Percentiles rank a stretch among this genome's conserved stretches.
These are phyloP conservation scores for Blastocrithidia nonstop DNA, from an alignment of 208 protist species.

Conservation along the genomic window DNA sequence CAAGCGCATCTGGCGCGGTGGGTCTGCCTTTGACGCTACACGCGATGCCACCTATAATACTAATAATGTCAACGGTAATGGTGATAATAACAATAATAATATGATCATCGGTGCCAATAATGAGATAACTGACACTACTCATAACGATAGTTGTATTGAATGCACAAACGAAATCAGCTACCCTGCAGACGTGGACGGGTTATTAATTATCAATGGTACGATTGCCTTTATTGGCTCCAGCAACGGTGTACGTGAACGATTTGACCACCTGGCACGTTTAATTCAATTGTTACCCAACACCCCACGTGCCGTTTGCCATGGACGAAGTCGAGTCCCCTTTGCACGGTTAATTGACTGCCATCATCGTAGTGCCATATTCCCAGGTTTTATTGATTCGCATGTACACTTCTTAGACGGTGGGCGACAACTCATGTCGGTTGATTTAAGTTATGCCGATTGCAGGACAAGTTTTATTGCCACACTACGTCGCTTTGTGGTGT, in stretches of 20 bases:
- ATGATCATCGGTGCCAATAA: no score
- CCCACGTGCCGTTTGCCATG: conserved; percentile 8
- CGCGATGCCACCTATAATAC: conserved; percentile 3
- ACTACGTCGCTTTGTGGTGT: conserved; percentile 16
- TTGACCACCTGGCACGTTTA: conserved; percentile 1
- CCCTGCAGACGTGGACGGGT: conserved; percentile 13
- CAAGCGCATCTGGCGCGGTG: conserved; percentile 20
- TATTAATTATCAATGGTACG: conserved; percentile 19
- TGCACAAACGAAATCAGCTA: conserved; percentile 7
- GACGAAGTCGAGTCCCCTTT: conserved; percentile 8
- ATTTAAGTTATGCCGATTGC: conserved; percentile 9
- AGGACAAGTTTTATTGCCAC: conserved; percentile 13
- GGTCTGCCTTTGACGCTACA: conserved; percentile 9
- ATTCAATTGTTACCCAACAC: conserved; percentile 2
- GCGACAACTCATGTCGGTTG: conserved; percentile 11
- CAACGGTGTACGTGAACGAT: conserved; percentile 11
- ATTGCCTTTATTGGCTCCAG: conserved; percentile 21
- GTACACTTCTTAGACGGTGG: conserved; percentile 41
- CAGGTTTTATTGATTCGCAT: conserved; percentile 54
- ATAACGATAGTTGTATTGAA: no score
- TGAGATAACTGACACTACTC: no score
- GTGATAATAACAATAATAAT: no score
- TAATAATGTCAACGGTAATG: no score
- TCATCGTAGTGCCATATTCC: conserved; percentile 14
- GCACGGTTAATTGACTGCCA: conserved; percentile 27